Evolutionary conservation across 1,284 basidiomycete species (phyloP).

Genomic region (Ganoderma boninense): DNA sequence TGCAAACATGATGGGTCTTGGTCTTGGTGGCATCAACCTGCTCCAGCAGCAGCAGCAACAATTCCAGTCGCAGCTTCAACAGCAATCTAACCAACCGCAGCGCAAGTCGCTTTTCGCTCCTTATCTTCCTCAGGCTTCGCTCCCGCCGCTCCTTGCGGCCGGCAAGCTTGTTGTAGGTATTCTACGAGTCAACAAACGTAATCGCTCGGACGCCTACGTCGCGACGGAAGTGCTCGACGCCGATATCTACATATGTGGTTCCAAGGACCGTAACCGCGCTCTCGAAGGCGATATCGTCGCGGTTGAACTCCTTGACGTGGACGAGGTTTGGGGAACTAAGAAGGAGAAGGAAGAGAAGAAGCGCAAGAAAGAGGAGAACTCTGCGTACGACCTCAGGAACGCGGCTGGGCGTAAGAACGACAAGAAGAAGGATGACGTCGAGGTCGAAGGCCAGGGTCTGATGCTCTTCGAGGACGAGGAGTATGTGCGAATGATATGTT

Average conservation of each 20-base stretch:
- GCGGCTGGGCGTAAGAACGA: conserved; percentile 88
- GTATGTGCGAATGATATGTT: conserved; percentile 51
- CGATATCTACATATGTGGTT: conserved; percentile 98
- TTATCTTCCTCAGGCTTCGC: conserved; percentile 96
- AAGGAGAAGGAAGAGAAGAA: conserved; percentile 99
- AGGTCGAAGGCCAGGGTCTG: conserved; percentile 98
- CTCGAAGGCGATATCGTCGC: conserved; percentile 99
- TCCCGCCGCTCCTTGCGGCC: conserved; percentile 96
- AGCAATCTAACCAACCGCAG: conserved; percentile 89
- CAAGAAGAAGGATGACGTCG: conserved; percentile 99
- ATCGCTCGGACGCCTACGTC: conserved; percentile 98
- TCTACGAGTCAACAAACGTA: conserved; percentile 98
- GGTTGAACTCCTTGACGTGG: conserved; percentile 96
- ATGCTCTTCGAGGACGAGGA: conserved; percentile 98
- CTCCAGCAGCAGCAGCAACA: conserved; percentile 90
- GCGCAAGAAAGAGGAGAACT: conserved; percentile 98
- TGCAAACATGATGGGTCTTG: conserved; percentile 92
- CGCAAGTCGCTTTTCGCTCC: conserved; percentile 99
- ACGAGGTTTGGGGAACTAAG: conserved; percentile 99
- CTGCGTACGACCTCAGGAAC: conserved; percentile 86
- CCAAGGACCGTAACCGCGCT: conserved; percentile 98
- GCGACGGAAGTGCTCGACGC: conserved; percentile 99
- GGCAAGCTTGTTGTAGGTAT: conserved; percentile 99
- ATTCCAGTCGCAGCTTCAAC: conserved; percentile 91
- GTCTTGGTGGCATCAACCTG: conserved; percentile 80